These are phyloP conservation scores for Albugo candida DNA, from an alignment of 352 stramenopile species.

Conservation along the genomic window DNA sequence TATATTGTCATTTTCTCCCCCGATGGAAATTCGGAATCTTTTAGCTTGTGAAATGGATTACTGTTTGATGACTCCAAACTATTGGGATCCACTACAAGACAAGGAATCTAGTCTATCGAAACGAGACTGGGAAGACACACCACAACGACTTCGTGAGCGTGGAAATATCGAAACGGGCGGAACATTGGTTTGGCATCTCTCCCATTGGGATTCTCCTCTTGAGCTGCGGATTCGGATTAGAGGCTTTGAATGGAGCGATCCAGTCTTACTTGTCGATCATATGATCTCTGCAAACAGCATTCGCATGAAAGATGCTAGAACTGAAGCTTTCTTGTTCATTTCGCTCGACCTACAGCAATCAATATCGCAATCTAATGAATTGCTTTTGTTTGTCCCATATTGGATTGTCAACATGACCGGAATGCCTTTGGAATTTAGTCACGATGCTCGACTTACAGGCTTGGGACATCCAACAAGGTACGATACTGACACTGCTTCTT, in stretches of 20 bases:
- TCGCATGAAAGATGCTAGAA: slow-evolving; percentile 64
- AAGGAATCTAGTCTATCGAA: slow-evolving; percentile 16
- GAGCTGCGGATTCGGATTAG: slow-evolving; percentile 65
- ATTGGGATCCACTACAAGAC: slow-evolving; percentile 39
- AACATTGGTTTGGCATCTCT: slow-evolving; percentile 69
- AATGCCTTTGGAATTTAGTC: slow-evolving; percentile 68
- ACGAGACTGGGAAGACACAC: slow-evolving; percentile 45
- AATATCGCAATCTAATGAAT: slow-evolving; percentile 34
- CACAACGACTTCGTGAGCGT: slow-evolving; percentile 57
- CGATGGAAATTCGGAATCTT: slow-evolving; percentile 63
- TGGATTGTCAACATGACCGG: slow-evolving; percentile 79
- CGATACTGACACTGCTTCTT: slow-evolving; percentile 3
- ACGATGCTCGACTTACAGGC: slow-evolving; percentile 47
- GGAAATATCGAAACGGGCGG: slow-evolving; percentile 60
- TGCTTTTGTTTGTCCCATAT: slow-evolving; percentile 74
- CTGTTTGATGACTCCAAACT: slow-evolving; percentile 41
- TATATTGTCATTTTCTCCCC: slow-evolving; percentile 54
- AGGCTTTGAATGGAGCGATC: slow-evolving; percentile 73
- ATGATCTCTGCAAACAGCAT: slow-evolving; percentile 16
- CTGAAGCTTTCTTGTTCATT: slow-evolving; percentile 44
- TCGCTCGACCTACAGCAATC: slow-evolving; percentile 35
- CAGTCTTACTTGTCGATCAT: slow-evolving; percentile 29
- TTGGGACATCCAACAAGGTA: slow-evolving; percentile 47
- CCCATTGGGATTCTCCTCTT: slow-evolving; percentile 49
- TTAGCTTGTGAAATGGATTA: slow-evolving; percentile 52